These are phyloP conservation scores for Colletotrichum tamarilloi DNA, from an alignment of 2,329 filamentous ascomycete species.

Conservation along the genomic window DNA sequence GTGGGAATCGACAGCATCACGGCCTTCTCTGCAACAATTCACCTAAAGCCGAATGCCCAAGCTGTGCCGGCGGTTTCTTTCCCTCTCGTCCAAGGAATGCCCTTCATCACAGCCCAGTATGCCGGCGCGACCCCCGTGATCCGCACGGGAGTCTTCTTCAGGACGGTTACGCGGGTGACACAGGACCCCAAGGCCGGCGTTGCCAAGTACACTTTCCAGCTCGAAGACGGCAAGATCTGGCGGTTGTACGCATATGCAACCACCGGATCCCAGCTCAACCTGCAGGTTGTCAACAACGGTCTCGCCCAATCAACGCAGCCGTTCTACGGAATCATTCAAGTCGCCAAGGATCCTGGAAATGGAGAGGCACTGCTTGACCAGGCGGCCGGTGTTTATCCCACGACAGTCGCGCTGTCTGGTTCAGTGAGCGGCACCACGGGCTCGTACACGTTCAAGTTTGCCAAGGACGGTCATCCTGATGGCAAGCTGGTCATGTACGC, in stretches of 20 bases:
- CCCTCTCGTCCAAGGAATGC: constrained; percentile 90
- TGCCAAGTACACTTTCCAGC: constrained; percentile 78
- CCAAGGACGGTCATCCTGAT: constrained; percentile 72
- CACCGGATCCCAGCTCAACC: constrained; percentile 70
- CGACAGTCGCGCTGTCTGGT: constrained; percentile 72
- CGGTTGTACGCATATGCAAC: constrained; percentile 79
- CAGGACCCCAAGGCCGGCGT: constrained; percentile 71
- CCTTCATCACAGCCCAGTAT: constrained; percentile 84
- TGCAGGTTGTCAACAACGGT: constrained; percentile 74
- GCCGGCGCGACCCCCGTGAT: constrained; percentile 76
- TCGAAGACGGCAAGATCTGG: constrained; percentile 82
- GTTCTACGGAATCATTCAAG: constrained; percentile 84
- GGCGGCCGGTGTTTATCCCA: constrained; percentile 80
- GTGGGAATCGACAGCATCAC: constrained; percentile 65
- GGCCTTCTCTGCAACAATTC: constrained; percentile 73
- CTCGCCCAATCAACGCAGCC: constrained; percentile 71
- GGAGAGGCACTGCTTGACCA: constrained; percentile 79
- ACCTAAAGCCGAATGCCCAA: constrained; percentile 67
- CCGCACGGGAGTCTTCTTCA: constrained; percentile 80
- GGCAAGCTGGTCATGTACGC: constrained; percentile 84
- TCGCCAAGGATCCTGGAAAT: constrained; percentile 78
- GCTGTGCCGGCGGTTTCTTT: constrained; percentile 75
- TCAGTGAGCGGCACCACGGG: constrained; percentile 68
- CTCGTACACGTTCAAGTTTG: constrained; percentile 79
- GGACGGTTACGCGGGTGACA: constrained; percentile 68